A percentile compares a stretch with the other conserved stretches of the same genome.
Conservation (phyloP, 495 filamentous ascomycete species). For the Xanthoparmelia taractica region DNA sequence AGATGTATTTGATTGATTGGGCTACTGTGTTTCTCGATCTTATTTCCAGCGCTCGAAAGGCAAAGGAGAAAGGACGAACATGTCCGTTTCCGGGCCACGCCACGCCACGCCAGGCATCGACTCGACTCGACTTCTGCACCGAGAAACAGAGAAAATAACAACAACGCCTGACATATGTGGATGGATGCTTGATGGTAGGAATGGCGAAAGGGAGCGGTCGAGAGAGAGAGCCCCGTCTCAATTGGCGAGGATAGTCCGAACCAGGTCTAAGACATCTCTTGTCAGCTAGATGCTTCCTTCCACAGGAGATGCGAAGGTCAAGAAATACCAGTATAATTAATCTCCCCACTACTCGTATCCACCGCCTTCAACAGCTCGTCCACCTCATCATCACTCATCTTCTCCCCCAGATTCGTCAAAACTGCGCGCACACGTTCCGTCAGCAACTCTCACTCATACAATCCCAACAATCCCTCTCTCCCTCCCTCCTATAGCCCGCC, state of each 20-base stretch:
- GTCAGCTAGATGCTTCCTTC: slow-evolving; percentile 19
- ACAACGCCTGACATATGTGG: slow-evolving; percentile 19
- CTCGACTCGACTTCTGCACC: slow-evolving; percentile 1
- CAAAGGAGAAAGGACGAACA: background rate
- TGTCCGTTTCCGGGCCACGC: background rate
- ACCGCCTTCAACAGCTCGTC: slow-evolving; percentile 97
- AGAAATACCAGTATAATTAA: slow-evolving; percentile 81
- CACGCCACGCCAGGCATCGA: slow-evolving; percentile 5
- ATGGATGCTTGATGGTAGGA: slow-evolving; percentile 24
- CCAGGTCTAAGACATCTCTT: slow-evolving; percentile 54
- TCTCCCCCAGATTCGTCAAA: slow-evolving; percentile 93
- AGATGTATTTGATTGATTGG: background rate
- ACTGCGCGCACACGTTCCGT: slow-evolving; percentile 50
- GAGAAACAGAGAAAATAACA: too few relatives aligned
- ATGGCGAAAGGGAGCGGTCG: slow-evolving; percentile 14
- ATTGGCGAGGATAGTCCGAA: slow-evolving; percentile 90
- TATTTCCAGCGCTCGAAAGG: background rate
- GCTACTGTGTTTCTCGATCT: background rate
- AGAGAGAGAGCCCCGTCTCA: slow-evolving; percentile 42
- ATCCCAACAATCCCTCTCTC: too few relatives aligned
- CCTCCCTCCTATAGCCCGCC: too few relatives aligned
- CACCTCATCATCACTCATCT: slow-evolving; percentile 97
- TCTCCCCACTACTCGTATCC: slow-evolving; percentile 85
- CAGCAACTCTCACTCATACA: too few relatives aligned
- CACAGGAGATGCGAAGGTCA: background rate